These are phyloP conservation scores for Termitomyces sp. DNA, from an alignment of 768 basidiomycete genomes.

Conservation along the genomic window DNA sequence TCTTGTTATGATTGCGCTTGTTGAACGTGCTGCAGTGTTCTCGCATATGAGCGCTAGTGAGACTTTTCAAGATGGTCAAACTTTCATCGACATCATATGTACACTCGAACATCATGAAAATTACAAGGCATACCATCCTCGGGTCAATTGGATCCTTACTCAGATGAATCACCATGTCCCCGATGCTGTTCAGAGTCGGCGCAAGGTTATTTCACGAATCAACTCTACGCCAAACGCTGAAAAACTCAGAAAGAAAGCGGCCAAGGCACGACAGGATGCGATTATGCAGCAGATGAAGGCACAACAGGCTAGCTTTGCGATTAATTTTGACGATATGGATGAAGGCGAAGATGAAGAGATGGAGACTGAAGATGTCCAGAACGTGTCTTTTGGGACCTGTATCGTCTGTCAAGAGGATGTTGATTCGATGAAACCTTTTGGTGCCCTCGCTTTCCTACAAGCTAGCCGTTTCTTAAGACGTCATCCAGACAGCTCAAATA, in stretches of 20 bases:
- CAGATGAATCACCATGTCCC: constrained; percentile 53
- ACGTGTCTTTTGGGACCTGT: constrained; percentile 79
- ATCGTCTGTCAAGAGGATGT: constrained; percentile 98
- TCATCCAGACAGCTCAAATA: constrained; percentile 64
- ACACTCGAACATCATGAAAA: constrained; percentile 72
- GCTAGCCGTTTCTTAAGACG: constrained; percentile 81
- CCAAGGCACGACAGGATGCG: constrained; percentile 85
- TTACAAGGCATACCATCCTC: constrained; percentile 65
- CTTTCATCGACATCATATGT: constrained; percentile 69
- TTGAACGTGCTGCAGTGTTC: constrained; percentile 65
- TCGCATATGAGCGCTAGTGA: constrained; percentile 50
- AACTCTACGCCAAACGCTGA: constrained; percentile 43
- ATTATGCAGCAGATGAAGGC: constrained; percentile 96
- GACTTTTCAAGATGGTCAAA: constrained; percentile 54
- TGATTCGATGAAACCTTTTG: constrained; percentile 67
- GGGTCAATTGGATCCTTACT: constrained; percentile 72
- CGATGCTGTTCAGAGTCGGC: constrained; percentile 47
- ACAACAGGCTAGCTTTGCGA: constrained; percentile 83
- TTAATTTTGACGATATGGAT: constrained; percentile 67
- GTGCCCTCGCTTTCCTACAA: constrained; percentile 81
- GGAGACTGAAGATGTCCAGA: constrained; percentile 41
- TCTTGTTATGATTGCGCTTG: constrained; percentile 78
- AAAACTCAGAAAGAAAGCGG: constrained; percentile 76
- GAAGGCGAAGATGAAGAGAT: constrained; percentile 70
- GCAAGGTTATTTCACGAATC: constrained; percentile 35